Evolutionary conservation across 2,329 filamentous ascomycete genomes (phyloP).

Genomic region (Pyrenochaeta sp.): DNA sequence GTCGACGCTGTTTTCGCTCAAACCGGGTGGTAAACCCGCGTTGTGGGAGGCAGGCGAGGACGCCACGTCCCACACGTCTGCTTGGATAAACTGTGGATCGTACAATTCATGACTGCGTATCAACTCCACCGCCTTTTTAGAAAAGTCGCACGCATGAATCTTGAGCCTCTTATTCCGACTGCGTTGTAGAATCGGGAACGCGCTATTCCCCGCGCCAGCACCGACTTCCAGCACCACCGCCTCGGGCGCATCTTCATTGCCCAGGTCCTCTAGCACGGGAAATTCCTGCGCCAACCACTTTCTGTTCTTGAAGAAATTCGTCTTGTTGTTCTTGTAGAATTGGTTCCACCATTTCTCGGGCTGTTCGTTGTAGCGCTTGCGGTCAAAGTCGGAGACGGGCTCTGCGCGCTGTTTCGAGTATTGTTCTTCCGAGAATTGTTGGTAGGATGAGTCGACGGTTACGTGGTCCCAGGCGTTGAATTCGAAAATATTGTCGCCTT

Average conservation of each 20-base stretch:
- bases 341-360: constrained; percentile 98
- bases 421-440: constrained; percentile 84
- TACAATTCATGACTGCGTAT: constrained; percentile 85
- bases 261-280: constrained; percentile 81
- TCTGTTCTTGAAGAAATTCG: constrained; percentile 98
- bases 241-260: constrained; percentile 72
- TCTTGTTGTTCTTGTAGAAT: constrained; percentile 97
- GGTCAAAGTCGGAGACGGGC: constrained; percentile 93
- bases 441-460: constrained; percentile 87
- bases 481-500: constrained; percentile 90
- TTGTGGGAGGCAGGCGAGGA: constrained; percentile 55
- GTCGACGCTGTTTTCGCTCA: constrained; percentile 83
- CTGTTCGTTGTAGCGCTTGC: constrained; percentile 85
- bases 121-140: constrained; percentile 91
- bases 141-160: constrained; percentile 96
- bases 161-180: constrained; percentile 84
- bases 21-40: constrained; percentile 73
- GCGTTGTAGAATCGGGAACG: constrained; percentile 85
- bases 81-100: constrained; percentile 74
- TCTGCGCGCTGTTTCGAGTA: constrained; percentile 83
- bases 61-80: constrained; percentile 94
- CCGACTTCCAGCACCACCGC: constrained; percentile 86
- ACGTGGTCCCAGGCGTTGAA: constrained; percentile 99
- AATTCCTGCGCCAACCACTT: constrained; percentile 99
- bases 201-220: constrained; percentile 94